Base-by-base conservation (phyloP, 1,284 basidiomycete genomes). In the Ustilago hordei region DNA sequence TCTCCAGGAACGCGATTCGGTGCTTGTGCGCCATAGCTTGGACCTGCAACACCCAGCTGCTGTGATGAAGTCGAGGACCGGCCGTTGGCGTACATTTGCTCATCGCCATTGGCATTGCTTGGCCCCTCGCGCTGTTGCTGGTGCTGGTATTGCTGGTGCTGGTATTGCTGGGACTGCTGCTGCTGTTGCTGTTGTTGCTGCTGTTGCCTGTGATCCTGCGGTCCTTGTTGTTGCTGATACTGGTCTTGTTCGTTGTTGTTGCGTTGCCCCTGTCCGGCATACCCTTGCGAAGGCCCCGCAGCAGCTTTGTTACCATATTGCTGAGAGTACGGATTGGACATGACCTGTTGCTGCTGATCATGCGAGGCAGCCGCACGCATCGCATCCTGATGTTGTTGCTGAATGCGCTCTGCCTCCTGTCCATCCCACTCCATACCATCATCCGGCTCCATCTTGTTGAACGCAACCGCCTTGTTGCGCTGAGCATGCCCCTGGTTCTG, bases 361-460 rank as follows among this genome's bases (percentile, higher is more conserved):
- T 54, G 62, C 19, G 60, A 52, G 15, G 35, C 28, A n/a, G 50
- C 55, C 23, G 56, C 52, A 32, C 62, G 64, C 56, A 50, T 52
- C 19, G 56, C 62, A 8, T 66, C 76, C 54, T 74, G 67, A 19
- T 77, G 78, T 38, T 69, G 75, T 52, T 78, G 79, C 64, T 87
- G 87, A 31, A 84, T 77, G 28, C 85, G 84, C 48, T 85, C 84
- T 7, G 81, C 87, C n/a, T 87, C 87, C 36, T 81, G 81, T 55
- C 86, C 87, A 19, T 88, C 88, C 89, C 88, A 89, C 60, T 87
- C 87, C 75, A 88, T 86, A 17, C 88, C 87, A 77, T 88, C 88
- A 69, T 88, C 88, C 15, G 88, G 88, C 74, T 89, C 88, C 81
- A 88, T 88, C 61, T 88, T 69, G 55, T 74, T 67, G 50, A 70